phyloP scores from a whole-genome alignment of 73 alveolate genomes.

The Paramecium primaurelia region DNA sequence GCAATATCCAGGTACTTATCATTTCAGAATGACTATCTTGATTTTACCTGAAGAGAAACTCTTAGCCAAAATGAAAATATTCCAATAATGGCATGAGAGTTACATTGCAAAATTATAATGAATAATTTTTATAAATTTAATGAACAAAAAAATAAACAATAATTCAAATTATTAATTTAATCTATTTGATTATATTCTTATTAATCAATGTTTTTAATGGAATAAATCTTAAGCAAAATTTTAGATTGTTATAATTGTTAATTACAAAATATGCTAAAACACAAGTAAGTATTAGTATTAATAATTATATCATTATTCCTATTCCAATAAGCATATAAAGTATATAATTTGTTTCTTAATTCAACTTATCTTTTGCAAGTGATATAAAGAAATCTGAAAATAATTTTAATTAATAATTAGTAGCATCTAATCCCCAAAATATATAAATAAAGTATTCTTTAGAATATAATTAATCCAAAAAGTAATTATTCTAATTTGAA shows the following conservation, averaged over 20 bases:
- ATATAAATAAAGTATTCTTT: not conserved
- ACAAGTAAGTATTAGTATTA: not conserved
- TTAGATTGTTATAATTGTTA: not conserved
- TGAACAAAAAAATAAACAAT: not conserved
- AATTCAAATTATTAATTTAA: not conserved
- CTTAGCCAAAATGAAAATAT: slow-evolving; percentile 62
- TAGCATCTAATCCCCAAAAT: not conserved
- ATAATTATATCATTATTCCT: not conserved
- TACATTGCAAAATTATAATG: not conserved
- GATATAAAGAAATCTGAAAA: not conserved
- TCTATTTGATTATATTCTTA: not conserved
- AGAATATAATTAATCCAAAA: not conserved
- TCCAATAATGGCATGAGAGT: slow-evolving; percentile 58
- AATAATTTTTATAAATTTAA: not conserved
- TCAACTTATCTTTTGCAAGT: not conserved
- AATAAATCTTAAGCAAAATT: not conserved
- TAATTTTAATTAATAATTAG: not conserved
- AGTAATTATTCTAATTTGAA: not conserved
- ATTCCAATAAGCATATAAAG: not conserved
- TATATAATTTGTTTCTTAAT: not conserved
- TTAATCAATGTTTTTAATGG: not conserved
- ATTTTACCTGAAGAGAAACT: slow-evolving; percentile 63
- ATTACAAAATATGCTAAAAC: not conserved
- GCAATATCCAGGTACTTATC: slow-evolving; percentile 75
- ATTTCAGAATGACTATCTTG: slow-evolving; percentile 84